Base-by-base conservation (phyloP, 176 grass and related monocot genomes). In the Canna indica region DNA sequence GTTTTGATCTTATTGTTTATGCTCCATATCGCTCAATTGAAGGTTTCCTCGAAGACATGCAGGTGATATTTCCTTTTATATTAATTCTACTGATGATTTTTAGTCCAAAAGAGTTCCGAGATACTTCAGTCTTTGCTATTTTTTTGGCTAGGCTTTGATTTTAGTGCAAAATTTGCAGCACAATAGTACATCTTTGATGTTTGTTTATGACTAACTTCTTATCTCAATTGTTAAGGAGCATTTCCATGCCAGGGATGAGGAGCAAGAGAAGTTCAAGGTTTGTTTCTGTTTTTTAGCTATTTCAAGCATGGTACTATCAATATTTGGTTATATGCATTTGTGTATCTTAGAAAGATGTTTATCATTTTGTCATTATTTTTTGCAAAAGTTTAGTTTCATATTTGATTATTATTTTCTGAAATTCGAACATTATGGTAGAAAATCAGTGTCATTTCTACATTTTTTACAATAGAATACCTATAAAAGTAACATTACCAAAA, bases 1-100 rank as follows among this genome's bases (percentile, higher is more conserved):
- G 59, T 16, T 97, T 97, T 82, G 93, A 90, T 87, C 80, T 97
- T 69, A 97, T 97, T 64, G 88, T 90, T 36, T 97, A 85, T 85
- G 86, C 94, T 60, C 94, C 94, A 12, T 97, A 97, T 57, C 86
- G 94, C 47, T 87, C 94, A 27, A 68, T 92, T 38, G 76, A 85
- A 79, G 89, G 94, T 64, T 97, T 97, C 85, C 62, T 87, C 22
- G 79, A 97, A 35, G 88, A 90, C 47, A 82, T 97, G 52, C 86
- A 97, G 69, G 94, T 97, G 74, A 77, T 73, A 33, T 59, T 15
- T 75, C 75, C 16, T 33, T 25, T 73, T 17, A 80, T 29, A 47
- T 61, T 77, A 4, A 50, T 62, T 81, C 18, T 46, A 0, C 31
- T 7, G 22, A 11, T 45, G 58, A 64, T 67, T 25, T 64, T 29